Evolutionary conservation across 2,329 filamentous ascomycete species (phyloP).

Genomic region (Verticillium zaregamsianum): DNA sequence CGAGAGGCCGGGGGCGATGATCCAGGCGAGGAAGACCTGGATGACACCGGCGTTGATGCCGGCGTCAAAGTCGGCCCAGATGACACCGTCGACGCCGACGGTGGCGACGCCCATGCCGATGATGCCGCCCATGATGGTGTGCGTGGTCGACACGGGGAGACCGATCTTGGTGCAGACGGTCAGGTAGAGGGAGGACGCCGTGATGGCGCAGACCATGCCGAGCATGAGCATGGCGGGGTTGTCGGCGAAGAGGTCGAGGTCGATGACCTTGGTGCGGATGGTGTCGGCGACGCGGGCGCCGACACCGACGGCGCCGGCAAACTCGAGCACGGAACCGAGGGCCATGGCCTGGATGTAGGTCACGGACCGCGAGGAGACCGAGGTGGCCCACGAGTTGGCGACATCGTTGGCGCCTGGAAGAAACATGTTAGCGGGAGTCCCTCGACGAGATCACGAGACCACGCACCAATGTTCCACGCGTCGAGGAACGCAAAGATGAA

Average conservation of each 20-base stretch:
- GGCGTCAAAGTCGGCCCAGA: constrained; percentile 29
- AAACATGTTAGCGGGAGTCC: neutral
- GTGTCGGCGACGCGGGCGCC: constrained; percentile 42
- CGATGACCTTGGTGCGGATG: constrained; percentile 42
- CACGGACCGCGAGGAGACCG: constrained; percentile 56
- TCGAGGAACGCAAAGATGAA: constrained; percentile 63
- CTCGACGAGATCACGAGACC: neutral
- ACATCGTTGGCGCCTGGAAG: constrained; percentile 43
- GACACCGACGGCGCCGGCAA: constrained; percentile 43
- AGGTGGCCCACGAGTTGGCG: constrained; percentile 59
- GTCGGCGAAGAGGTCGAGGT: constrained; percentile 29
- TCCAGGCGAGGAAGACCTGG: constrained; percentile 42
- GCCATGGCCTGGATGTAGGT: constrained; percentile 43
- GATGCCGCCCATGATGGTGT: constrained; percentile 39
- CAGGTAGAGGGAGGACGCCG: constrained; percentile 35
- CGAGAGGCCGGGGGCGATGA: constrained; percentile 40
- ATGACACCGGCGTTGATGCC: constrained; percentile 31
- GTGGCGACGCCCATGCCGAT: constrained; percentile 40
- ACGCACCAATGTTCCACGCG: constrained; percentile 59
- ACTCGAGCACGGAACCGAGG: constrained; percentile 42
- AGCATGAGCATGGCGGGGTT: constrained; percentile 37
- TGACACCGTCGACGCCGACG: constrained; percentile 32
- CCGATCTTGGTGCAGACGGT: constrained; percentile 31
- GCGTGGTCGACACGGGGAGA: constrained; percentile 38
- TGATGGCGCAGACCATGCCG: constrained; percentile 33